Evolutionary conservation across 257 asterid species (phyloP).

Genomic region (Lavandula angustifolia): DNA sequence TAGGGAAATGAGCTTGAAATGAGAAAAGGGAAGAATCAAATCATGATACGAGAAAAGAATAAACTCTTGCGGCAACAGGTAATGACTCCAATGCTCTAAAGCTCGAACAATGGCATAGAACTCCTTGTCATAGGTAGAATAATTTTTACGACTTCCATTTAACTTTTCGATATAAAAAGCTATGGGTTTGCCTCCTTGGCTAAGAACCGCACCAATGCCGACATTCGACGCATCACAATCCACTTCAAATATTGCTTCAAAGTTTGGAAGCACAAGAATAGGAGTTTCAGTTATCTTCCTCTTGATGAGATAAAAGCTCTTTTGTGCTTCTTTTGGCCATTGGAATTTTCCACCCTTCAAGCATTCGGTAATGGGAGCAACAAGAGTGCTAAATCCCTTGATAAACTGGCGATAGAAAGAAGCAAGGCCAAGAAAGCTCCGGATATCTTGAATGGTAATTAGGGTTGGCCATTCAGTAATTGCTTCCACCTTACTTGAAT

Average conservation of each 20-base stretch:
- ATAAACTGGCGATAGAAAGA: slow-evolving; percentile 22
- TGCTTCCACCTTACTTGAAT: slow-evolving; percentile 11
- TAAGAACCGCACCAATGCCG: slow-evolving; percentile 11
- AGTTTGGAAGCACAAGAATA: neutral
- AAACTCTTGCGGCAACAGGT: no score
- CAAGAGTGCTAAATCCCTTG: slow-evolving; percentile 11
- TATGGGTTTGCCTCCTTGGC: slow-evolving; percentile 10
- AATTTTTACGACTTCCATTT: neutral
- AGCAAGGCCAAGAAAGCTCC: slow-evolving; percentile 28
- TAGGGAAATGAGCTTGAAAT: no score
- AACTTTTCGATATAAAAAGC: slow-evolving; percentile 14
- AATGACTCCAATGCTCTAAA: slow-evolving; percentile 10
- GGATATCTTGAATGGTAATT: neutral
- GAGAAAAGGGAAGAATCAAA: no score
- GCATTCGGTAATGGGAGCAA: slow-evolving; percentile 29
- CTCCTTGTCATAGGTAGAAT: slow-evolving; percentile 22
- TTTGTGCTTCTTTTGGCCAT: no score
- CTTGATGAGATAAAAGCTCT: neutral
- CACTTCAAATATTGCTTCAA: neutral
- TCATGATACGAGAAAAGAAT: neutral
- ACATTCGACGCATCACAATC: slow-evolving; percentile 20
- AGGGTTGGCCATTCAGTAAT: slow-evolving; percentile 25
- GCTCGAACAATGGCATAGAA: neutral
- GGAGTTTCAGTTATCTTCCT: neutral
- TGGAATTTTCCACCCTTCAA: no score